phyloP scores from a whole-genome alignment of 495 filamentous ascomycete species.

The Aspergillus nidulans region DNA sequence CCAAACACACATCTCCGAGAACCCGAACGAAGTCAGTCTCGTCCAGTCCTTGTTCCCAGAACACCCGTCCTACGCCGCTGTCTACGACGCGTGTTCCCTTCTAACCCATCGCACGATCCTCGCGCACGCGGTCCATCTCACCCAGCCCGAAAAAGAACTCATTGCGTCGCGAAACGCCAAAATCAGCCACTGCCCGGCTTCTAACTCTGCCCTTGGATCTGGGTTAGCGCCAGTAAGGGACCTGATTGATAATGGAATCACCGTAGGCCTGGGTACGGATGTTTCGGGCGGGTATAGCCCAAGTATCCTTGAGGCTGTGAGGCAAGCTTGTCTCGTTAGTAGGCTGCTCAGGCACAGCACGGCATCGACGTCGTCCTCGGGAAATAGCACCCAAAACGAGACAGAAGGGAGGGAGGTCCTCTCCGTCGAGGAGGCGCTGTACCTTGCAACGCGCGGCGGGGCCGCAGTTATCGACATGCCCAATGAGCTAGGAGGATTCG shows the following conservation, averaged over 20 bases:
- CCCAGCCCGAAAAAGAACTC: constrained; percentile 55
- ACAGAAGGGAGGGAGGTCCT: constrained; percentile 46
- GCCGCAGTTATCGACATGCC: constrained; percentile 67
- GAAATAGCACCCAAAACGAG: neutral
- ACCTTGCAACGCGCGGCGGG: constrained; percentile 66
- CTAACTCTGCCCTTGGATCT: constrained; percentile 72
- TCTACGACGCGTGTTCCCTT: constrained; percentile 72
- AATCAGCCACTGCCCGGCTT: constrained; percentile 81
- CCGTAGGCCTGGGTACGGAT: constrained; percentile 84
- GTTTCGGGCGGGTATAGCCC: constrained; percentile 80
- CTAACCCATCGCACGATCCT: constrained; percentile 72
- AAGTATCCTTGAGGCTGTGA: constrained; percentile 70
- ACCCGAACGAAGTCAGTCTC: constrained; percentile 63
- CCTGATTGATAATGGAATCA: constrained; percentile 69
- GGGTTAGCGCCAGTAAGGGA: constrained; percentile 68
- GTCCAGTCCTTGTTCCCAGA: constrained; percentile 68
- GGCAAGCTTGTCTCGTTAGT: constrained; percentile 72
- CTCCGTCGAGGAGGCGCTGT: constrained; percentile 81
- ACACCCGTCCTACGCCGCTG: constrained; percentile 59
- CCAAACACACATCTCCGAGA: constrained; percentile 94
- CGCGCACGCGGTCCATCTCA: constrained; percentile 80
- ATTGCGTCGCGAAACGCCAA: constrained; percentile 57
- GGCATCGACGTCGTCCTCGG: constrained; percentile 1
- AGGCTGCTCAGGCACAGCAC: constrained; percentile 38
- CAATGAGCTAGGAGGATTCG: constrained; percentile 65